A percentile compares a stretch with the other conserved stretches of the same genome.
Evolutionary conservation across 1,139 yeast species (phyloP).

Genomic region (Williopsis jadinii): DNA sequence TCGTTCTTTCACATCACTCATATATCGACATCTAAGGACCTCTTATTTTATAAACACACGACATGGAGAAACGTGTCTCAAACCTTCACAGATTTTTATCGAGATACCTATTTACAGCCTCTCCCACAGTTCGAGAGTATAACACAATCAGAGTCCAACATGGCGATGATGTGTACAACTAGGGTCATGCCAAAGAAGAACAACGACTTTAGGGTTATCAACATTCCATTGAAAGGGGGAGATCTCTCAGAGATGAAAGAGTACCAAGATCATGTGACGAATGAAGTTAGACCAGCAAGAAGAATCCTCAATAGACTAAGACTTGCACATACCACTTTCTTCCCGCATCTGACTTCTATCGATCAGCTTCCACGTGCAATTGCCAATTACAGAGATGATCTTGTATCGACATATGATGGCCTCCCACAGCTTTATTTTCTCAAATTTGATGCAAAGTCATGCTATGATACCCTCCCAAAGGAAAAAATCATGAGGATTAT

Average conservation of each 20-base stretch:
- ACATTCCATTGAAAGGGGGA: slow-evolving; percentile 39
- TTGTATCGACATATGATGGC: slow-evolving; percentile 10
- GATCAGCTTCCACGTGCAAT: slow-evolving; percentile 28
- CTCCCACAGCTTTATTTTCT: slow-evolving; percentile 42
- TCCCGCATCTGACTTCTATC: slow-evolving; percentile 26
- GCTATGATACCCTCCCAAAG: slow-evolving; percentile 73
- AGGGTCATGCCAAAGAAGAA: slow-evolving; percentile 48
- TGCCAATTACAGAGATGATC: slow-evolving; percentile 25
- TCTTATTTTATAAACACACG: slow-evolving; percentile 50
- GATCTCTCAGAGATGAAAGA: slow-evolving; percentile 19
- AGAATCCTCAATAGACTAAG: slow-evolving; percentile 26
- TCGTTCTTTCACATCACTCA: slow-evolving; percentile 67
- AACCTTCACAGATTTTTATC: slow-evolving; percentile 10
- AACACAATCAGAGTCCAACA: slow-evolving; percentile 4
- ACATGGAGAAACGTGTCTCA: slow-evolving; percentile 46
- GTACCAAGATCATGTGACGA: slow-evolving; percentile 20
- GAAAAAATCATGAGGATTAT: slow-evolving; percentile 31
- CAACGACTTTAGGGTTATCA: slow-evolving; percentile 52
- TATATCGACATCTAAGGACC: slow-evolving; percentile 32
- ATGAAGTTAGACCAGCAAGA: slow-evolving; percentile 33
- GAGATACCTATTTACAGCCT: slow-evolving; percentile 3
- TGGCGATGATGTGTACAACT: slow-evolving; percentile 29
- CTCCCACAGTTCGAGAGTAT: slow-evolving; percentile 1
- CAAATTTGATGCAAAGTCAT: slow-evolving; percentile 72
- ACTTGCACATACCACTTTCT: slow-evolving; percentile 16